Evolutionary conservation across 495 filamentous ascomycete species (phyloP).

Genomic region (Trichoderma virens): DNA sequence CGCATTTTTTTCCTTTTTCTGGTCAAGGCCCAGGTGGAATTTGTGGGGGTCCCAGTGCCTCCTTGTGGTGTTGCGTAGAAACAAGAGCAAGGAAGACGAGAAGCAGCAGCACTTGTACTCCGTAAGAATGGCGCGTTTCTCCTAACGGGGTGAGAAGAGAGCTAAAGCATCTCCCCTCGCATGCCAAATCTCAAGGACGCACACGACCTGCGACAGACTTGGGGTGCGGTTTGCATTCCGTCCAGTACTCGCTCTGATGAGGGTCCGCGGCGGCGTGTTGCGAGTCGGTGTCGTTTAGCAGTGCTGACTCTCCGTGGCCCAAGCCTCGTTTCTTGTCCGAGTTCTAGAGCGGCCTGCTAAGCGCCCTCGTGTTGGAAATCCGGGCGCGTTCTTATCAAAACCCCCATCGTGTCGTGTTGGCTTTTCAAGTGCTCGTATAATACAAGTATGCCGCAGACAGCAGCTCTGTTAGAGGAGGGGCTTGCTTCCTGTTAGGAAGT

Average conservation of each 20-base stretch:
- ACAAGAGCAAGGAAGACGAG: neutral
- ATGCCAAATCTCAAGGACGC: neutral
- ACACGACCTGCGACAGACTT: neutral
- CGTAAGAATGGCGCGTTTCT: neutral
- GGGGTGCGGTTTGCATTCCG: neutral
- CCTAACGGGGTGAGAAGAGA: neutral
- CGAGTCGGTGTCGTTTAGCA: neutral
- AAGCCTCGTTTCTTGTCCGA: too few species aligned
- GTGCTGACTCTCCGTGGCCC: neutral
- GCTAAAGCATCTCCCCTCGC: too few species aligned
- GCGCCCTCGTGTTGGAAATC: too few species aligned
- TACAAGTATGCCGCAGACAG: neutral
- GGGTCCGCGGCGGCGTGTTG: neutral
- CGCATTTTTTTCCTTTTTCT: slow-evolving; percentile 3
- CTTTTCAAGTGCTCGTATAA: too few species aligned
- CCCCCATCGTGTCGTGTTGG: too few species aligned
- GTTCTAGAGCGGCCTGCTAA: too few species aligned
- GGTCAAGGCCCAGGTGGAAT: neutral
- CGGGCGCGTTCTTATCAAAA: too few species aligned
- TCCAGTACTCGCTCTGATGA: neutral
- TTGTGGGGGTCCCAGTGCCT: neutral
- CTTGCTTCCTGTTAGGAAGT: neutral
- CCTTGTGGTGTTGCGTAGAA: too few species aligned
- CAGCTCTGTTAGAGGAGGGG: neutral
- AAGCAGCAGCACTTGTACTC: neutral